Evolutionary conservation across 2,329 filamentous ascomycete genomes (phyloP), one percentile per base, ranked within the genome.

Genomic region (Aciculosporium take): DNA sequence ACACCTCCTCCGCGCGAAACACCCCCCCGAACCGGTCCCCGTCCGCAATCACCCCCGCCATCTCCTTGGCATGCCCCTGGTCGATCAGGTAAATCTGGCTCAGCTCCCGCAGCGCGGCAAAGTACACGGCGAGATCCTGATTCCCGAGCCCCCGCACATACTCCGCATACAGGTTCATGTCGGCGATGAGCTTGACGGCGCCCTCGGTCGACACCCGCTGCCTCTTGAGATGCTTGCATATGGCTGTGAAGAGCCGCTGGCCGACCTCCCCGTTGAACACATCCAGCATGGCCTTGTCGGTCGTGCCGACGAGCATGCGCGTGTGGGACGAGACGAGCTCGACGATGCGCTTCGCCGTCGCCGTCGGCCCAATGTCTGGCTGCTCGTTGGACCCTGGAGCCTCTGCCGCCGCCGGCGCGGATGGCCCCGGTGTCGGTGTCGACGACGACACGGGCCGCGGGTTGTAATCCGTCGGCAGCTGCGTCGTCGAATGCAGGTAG

Each of bases 211-310:
- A 89, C 61, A 98, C 76, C 42, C 91, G 81, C 67, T 96, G 91
- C 8, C 89, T 82, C 67, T 98, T 98, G 50, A 98, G 74, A 63
- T 98, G 91, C 64, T 98, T 98, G 71, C 89, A 95, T 39, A 98
- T 70, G 15, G 85, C 83, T 17, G 82, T 79, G 64, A 96, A 98
- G 40, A 98, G 73, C 21, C 91, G 82, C 48, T 95, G 74, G 1
- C 91, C 91, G 21, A 98, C 89, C 65, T 98, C 91, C 62, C 91
- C 86, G 60, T 94, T 95, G 70, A 98, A 98, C 12, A 98, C 91
- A 56, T 98, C 91, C 21, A 98, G 79, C 72, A 94, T 94, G 47
- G 85, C 89, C 68, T 98, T 98, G 58, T 98, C 91, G 1, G 89
- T 96, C 57, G 85, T 94, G 46, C 91, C 91, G 4, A 84, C 76